Evolutionary conservation across 495 filamentous ascomycete species (phyloP), one percentile per base, ranked within the genome.

Genomic region (Bombardia bombarda): DNA sequence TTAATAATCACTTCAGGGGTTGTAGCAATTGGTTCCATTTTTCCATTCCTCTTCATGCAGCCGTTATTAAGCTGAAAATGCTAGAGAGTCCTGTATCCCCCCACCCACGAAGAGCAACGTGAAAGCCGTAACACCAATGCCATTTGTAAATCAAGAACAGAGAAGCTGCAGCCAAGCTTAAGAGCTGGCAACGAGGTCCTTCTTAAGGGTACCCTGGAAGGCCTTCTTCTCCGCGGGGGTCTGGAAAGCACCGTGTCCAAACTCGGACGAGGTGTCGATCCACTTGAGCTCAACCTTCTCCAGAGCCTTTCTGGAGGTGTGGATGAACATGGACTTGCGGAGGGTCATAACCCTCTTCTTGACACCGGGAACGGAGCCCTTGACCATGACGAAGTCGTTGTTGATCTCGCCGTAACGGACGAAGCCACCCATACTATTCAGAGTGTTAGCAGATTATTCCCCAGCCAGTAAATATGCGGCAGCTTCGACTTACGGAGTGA

Each of bases 221-320:
- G 80, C 72, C 70, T 83, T 83, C 88, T 99, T 99, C 84, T 99
- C 93, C 63, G 84, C 84, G 61, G 82, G 72, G 40, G 90, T 97
- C 78, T 99, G 93, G 85, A 94, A 99, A 65, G 86, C 92, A 81
- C 93, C 93, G 76, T 99, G 93, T 69, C 93, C 93, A 76, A 97
- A 99, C 81, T 99, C 94, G 72, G 88, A 95, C 35, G 89, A 95
- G 53, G 93, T 99, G 63, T 99, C 93, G 80, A 99, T 97, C 93
- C 93, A 99, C 75, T 99, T 99, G 73, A 99, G 84, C 49, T 96
- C 90, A 62, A 96, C 83, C 84, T 97, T 97, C 84, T 99, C 93
- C 65, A 93, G 76, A 30, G 93, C 86, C 67, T 84, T 86, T 61
- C 93, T 76, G 61, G 82, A 93, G 45, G 90, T 96, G 81, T 99